Evolutionary conservation across 1,284 basidiomycete species (phyloP), one percentile per base, ranked within the genome.

Genomic region (Ustilago sp.): DNA sequence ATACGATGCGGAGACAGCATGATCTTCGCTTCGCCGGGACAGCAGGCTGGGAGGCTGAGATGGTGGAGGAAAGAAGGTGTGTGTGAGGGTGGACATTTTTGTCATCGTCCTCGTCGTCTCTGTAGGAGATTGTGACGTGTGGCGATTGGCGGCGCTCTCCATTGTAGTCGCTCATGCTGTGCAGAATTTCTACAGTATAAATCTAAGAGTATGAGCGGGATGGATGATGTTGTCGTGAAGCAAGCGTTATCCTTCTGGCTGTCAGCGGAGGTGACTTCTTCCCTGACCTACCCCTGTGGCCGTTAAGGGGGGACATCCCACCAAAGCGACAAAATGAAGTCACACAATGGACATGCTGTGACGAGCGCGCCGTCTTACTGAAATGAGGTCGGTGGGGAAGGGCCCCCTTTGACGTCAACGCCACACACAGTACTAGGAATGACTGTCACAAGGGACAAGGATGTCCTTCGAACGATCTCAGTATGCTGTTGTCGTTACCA

Each of bases 121-220:
- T 51, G 38, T 73, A 73, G 1, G 58, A 19, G 23, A 73, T 39
- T 2, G 63, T 56, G 3, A 73, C 61, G 39, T 68, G 70, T 39
- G 70, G 45, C 32, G 57, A 51, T 47, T 39, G 8, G 9, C 0
- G 9, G 28, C 35, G 13, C 15, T 35, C 23, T 13, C 47, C 13
- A 0, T 51, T 35, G 34, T 17, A 45, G 47, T 36, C 55, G 23
- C 32, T 41, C 62, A 63, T 63, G 9, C n/a, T 64, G 15, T 8
- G 4, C 6, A 54, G 34, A 35, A 13, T 9, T 7, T 7, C 34
- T n/a, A 35, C 8, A 19, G 5, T 45, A 8, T 23, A 7, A 11
- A 6, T 43, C 8, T 4, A 13, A 38, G 32, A n/a, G 4, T 50
- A 11, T 19, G 38, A 23, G 34, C 19, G n/a, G 43, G 11, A 7